These are phyloP conservation scores for Didymellaceae sp. DNA, from an alignment of 2,329 filamentous ascomycete genomes.

Conservation along the genomic window DNA sequence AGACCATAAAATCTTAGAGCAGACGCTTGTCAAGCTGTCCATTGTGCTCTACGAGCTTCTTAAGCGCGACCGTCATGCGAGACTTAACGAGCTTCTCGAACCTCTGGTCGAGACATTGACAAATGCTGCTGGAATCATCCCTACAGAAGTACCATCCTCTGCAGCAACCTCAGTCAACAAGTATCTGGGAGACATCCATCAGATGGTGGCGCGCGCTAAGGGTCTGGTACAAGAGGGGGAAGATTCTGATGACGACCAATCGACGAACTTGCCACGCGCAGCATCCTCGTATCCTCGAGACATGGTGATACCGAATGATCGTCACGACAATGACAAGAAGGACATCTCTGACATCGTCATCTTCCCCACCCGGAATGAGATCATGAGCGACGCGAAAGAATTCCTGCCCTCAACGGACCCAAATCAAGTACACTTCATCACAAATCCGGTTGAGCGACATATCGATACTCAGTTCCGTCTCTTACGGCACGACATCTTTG, in stretches of 20 bases:
- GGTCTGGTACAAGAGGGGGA: constrained; percentile 2
- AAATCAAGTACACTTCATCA: constrained; percentile 37
- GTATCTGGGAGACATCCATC: not conserved
- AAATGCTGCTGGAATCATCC: constrained; percentile 10
- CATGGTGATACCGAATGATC: constrained; percentile 26
- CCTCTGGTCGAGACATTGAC: constrained; percentile 10
- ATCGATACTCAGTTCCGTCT: constrained; percentile 46
- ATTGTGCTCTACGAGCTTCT: constrained; percentile 24
- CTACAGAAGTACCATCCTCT: not conserved
- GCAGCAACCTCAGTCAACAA: constrained; percentile 7
- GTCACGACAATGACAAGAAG: constrained; percentile 44
- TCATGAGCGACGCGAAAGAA: constrained; percentile 49
- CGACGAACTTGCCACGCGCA: not conserved
- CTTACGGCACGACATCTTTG: constrained; percentile 42
- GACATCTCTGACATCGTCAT: constrained; percentile 42
- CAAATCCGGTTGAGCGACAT: constrained; percentile 31
- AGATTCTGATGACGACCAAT: not conserved
- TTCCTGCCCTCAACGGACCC: constrained; percentile 41
- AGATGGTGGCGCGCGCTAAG: constrained; percentile 9
- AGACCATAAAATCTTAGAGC: not conserved
- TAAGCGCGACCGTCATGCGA: constrained; percentile 21
- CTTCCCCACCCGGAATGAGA: constrained; percentile 42
- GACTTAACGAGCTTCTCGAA: constrained; percentile 27
- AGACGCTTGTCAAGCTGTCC: constrained; percentile 14
- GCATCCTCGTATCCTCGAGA: constrained; percentile 34